Evolutionary conservation across 768 basidiomycete genomes (phyloP).

Genomic region (Sarcodon aspratus): DNA sequence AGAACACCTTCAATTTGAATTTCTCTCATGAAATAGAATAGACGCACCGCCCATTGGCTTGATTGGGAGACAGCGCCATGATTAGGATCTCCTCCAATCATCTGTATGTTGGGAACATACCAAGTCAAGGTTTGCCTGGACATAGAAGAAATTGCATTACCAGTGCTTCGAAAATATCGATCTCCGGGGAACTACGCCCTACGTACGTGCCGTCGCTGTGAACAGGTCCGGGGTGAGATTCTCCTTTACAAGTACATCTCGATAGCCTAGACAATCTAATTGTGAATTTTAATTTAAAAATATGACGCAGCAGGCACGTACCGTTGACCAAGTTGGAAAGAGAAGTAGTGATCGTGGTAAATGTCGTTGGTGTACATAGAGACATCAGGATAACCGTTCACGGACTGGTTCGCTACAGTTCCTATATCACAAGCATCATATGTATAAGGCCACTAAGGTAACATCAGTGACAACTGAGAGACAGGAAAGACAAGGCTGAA

Average conservation of each 20-base stretch:
- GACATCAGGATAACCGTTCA: slow-evolving; percentile 54
- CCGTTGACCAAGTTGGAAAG: slow-evolving; percentile 71
- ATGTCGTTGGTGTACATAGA: slow-evolving; percentile 50
- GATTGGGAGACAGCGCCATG: slow-evolving; percentile 71
- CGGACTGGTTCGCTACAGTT: slow-evolving; percentile 52
- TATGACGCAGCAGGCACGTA: slow-evolving; percentile 55
- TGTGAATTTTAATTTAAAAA: slow-evolving; percentile 45
- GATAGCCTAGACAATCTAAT: slow-evolving; percentile 15
- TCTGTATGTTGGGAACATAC: too few relatives aligned
- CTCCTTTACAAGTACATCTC: slow-evolving; percentile 35
- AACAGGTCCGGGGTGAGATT: slow-evolving; percentile 42
- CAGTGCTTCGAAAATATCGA: slow-evolving; percentile 57
- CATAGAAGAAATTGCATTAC: slow-evolving; percentile 1
- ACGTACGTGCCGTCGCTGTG: slow-evolving; percentile 42
- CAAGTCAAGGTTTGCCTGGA: too few relatives aligned
- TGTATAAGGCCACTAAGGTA: slow-evolving; percentile 63
- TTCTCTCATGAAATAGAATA: too few relatives aligned
- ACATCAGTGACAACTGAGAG: neutral
- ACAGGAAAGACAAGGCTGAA: slow-evolving; percentile 2
- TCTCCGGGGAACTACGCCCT: slow-evolving; percentile 60
- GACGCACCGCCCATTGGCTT: slow-evolving; percentile 66
- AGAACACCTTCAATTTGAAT: neutral
- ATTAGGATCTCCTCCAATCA: neutral
- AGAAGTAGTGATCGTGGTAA: slow-evolving; percentile 29
- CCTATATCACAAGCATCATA: slow-evolving; percentile 73